These are phyloP conservation scores for Trichoderma oligosporum DNA, from an alignment of 2,329 filamentous ascomycete genomes.

Conservation along the genomic window DNA sequence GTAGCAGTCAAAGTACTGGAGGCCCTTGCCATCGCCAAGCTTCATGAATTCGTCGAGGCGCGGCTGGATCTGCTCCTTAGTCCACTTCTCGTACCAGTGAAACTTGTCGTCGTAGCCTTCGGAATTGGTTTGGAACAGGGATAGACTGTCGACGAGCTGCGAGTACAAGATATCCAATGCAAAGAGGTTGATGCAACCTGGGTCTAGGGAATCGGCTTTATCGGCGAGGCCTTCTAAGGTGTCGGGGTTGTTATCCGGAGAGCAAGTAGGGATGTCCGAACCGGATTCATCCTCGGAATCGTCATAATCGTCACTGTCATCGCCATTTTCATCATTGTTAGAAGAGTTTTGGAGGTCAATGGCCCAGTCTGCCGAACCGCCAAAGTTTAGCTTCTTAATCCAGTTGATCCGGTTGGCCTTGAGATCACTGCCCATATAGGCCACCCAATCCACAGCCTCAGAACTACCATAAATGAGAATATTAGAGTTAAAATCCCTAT, in stretches of 20 bases:
- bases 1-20: background rate
- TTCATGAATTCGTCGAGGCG: slow-evolving; percentile 20
- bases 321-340: background rate
- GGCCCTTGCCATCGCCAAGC: background rate
- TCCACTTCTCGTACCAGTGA: slow-evolving; percentile 11
- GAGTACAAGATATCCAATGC: background rate
- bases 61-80: slow-evolving; percentile 11
- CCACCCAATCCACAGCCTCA: slow-evolving; percentile 20
- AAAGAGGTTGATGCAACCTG: slow-evolving; percentile 1
- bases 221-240: slow-evolving; percentile 1
- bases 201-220: background rate
- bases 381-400: slow-evolving; percentile 23
- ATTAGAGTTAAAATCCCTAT: slow-evolving; percentile 7
- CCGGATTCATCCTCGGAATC: background rate
- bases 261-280: background rate
- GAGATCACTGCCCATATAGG: slow-evolving; percentile 23
- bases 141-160: background rate
- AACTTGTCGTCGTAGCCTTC: slow-evolving; percentile 23
- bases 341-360: slow-evolving; percentile 21
- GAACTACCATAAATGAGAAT: slow-evolving; percentile 23
- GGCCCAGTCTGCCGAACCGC: slow-evolving; percentile 26
- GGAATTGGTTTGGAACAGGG: slow-evolving; percentile 12
- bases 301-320: background rate
- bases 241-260: background rate
- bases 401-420: slow-evolving; percentile 13